Conservation (phyloP, 768 basidiomycete species). For the Clavaria fumosa region DNA sequence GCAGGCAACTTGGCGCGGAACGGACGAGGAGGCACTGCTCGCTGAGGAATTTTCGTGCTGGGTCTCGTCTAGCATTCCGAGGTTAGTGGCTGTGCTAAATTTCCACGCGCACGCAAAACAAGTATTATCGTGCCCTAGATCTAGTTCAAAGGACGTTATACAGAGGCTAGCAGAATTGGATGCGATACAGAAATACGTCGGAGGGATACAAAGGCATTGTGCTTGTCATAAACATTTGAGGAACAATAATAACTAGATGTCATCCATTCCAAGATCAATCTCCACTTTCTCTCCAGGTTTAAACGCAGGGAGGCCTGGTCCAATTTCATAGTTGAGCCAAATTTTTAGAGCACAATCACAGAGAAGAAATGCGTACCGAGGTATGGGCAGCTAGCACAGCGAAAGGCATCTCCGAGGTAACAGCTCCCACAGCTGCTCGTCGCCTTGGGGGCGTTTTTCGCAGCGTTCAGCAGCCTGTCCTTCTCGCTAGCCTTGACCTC, state of each 20-base stretch:
- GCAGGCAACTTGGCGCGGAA: too few species aligned
- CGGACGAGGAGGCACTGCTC: too few species aligned
- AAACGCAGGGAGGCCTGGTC: conserved; percentile 91
- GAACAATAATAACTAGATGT: conserved; percentile 43
- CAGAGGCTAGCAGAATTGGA: too few species aligned
- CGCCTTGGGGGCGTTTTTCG: conserved; percentile 63
- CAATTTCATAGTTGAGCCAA: too few species aligned
- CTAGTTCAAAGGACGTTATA: too few species aligned
- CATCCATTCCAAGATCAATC: conserved; percentile 79
- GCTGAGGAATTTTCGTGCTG: too few species aligned
- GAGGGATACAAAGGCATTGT: conserved; percentile 13
- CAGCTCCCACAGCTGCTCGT: conserved; percentile 97
- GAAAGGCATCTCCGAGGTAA: conserved; percentile 94
- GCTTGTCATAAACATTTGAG: too few species aligned
- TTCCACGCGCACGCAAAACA: too few species aligned
- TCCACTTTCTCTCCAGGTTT: conserved; percentile 97
- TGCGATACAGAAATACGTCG: too few species aligned
- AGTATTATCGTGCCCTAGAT: too few species aligned
- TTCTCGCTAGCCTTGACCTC: conserved; percentile 46
- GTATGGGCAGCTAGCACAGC: conserved; percentile 93
- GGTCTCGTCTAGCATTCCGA: too few species aligned
- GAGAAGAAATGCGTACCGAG: conserved; percentile 46
- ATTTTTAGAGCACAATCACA: conserved; percentile 4
- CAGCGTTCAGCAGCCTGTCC: conserved; percentile 49
- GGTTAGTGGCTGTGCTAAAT: too few species aligned